Conservation (phyloP, 495 filamentous ascomycete genomes). For the Lindgomyces ingoldianus region DNA sequence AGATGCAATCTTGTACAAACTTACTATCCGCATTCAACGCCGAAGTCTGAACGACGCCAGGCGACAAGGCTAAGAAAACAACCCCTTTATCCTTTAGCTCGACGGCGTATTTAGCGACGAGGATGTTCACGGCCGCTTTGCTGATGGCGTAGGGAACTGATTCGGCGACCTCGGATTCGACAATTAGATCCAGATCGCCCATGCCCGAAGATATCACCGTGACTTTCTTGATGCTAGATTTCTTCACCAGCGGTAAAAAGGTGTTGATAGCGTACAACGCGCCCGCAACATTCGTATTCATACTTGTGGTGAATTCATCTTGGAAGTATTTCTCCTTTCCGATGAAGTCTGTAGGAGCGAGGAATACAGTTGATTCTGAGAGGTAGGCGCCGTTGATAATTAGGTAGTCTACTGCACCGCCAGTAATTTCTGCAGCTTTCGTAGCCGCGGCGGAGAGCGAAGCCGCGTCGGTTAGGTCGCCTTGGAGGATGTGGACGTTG, state of each 20-base stretch:
- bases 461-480: slow-evolving; percentile 30
- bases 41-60: slow-evolving; percentile 33
- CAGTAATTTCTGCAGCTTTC: slow-evolving; percentile 20
- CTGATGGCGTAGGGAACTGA: slow-evolving; percentile 29
- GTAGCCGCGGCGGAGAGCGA: slow-evolving; percentile 32
- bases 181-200: slow-evolving; percentile 32
- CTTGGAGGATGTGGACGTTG: slow-evolving; percentile 35
- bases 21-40: slow-evolving; percentile 2
- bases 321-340: slow-evolving; percentile 17
- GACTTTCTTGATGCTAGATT: slow-evolving; percentile 35
- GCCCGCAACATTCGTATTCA: slow-evolving; percentile 36
- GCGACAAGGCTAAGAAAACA: slow-evolving; percentile 31
- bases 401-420: slow-evolving; percentile 34
- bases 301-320: slow-evolving; percentile 26
- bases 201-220: slow-evolving; percentile 34
- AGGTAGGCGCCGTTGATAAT: slow-evolving; percentile 39
- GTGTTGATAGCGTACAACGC: slow-evolving; percentile 36
- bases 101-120: slow-evolving; percentile 36
- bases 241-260: slow-evolving; percentile 38
- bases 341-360: slow-evolving; percentile 16
- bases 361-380: not conserved
- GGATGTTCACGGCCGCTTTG: slow-evolving; percentile 38
- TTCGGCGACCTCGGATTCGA: slow-evolving; percentile 18
- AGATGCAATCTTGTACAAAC: too few species aligned
- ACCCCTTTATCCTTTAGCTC: slow-evolving; percentile 32